phyloP scores from a whole-genome alignment of 129 eudicot genomes.

The Arctium lappa region DNA sequence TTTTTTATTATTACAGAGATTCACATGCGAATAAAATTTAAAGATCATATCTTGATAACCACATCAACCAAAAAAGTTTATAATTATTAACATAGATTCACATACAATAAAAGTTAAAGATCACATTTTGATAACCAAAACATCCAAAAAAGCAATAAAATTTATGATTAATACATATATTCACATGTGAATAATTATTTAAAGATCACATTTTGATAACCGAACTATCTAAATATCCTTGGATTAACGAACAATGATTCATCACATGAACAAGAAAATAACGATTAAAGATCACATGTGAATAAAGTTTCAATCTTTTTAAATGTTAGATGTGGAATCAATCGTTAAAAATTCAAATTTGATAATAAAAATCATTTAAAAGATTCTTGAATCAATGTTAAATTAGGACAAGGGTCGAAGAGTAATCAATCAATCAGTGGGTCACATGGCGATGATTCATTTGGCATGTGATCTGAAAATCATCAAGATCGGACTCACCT shows the following conservation, averaged over 20 bases:
- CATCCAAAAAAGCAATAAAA: background rate
- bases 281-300: too few relatives aligned
- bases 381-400: background rate
- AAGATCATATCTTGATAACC: too few relatives aligned
- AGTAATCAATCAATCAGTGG: background rate
- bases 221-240: too few relatives aligned
- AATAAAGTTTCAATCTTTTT: too few relatives aligned
- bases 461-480: background rate
- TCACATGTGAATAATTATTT: background rate
- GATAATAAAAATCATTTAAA: background rate
- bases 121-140: background rate
- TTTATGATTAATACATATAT: background rate
- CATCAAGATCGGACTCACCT: slow-evolving; percentile 16
- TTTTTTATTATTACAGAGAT: too few relatives aligned
- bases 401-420: slow-evolving; percentile 10
- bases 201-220: background rate
- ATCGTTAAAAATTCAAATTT: too few relatives aligned
- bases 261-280: too few relatives aligned
- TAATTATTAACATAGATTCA: too few relatives aligned
- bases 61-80: too few relatives aligned
- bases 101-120: too few relatives aligned
- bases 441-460: slow-evolving; percentile 13
- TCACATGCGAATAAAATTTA: too few relatives aligned
- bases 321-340: too few relatives aligned
- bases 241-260: background rate